Base-by-base conservation (phyloP, 768 basidiomycete genomes). In the Pleurotus platypus region DNA sequence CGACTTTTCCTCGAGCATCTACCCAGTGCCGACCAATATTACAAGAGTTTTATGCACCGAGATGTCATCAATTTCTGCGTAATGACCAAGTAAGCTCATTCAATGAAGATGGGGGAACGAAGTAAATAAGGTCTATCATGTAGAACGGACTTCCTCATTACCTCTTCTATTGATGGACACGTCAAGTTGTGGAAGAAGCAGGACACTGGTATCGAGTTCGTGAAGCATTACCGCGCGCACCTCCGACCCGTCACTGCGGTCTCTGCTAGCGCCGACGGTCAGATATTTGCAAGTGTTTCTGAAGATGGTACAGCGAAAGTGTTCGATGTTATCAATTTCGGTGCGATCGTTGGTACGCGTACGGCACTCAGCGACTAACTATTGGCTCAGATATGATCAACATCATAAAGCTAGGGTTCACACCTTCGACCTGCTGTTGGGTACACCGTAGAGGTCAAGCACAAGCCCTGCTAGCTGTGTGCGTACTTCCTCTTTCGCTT, bases 131-230 rank as follows among this genome's bases (percentile, higher is more conserved):
- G 13, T 30, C 26, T 6, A 38, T 42, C 35, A 15, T 13, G 3
- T 63, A 97, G 96, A 70, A 96, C 94, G 11, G 87, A 94, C 57
- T 99, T 98, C 66, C 67, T 98, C 43, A 80, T 99, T 49, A 99
- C 97, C 5, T 94, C 96, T 1, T 98, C 96, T 2, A 72, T 94
- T 8, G 97, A 98, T 67, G 97, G 97, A 2, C 90, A 94, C 70
- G 71, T 98, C 61, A 99, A 99, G 70, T 72, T 99, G n/a, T 99
- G 97, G 97, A 98, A 97, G 78, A 99, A 99, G 72, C 94, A 97
- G 74, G 90, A 94, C 18, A 69, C 78, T 5, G 96, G 95, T 3
- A 94, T 99, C 65, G 97, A 98, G 73, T 98, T 98, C 64, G 96
- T 98, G 58, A 99, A 99, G 73, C 92, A 95, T 62, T 99, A 96